These are phyloP conservation scores for Ustilago tritici DNA, from an alignment of 1,284 basidiomycete genomes.

Conservation along the genomic window DNA sequence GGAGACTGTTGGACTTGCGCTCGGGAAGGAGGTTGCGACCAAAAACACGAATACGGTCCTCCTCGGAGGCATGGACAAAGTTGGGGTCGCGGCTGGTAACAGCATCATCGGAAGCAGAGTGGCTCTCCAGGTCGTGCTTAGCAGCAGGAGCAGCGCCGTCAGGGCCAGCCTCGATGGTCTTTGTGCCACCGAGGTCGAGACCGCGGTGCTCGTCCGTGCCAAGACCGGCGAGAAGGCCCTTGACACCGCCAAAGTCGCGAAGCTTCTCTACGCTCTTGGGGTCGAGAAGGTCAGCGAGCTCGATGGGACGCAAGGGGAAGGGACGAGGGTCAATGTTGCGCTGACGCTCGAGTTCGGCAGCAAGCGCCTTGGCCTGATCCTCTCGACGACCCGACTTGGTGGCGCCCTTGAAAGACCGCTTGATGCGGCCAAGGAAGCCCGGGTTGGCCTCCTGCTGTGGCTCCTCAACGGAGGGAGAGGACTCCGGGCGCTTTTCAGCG, in stretches of 20 bases:
- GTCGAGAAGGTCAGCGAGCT: conserved; percentile 87
- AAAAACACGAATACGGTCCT: conserved; percentile 73
- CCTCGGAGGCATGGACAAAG: conserved; percentile 47
- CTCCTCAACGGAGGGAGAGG: not conserved
- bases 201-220: conserved; percentile 76
- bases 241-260: conserved; percentile 79
- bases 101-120: conserved; percentile 11
- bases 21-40: conserved; percentile 85
- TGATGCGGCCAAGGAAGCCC: conserved; percentile 39
- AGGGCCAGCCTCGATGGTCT: conserved; percentile 33
- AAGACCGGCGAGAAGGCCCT: conserved; percentile 79
- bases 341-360: conserved; percentile 52
- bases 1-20: conserved; percentile 81
- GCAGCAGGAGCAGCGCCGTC: not conserved
- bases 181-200: conserved; percentile 52
- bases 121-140: conserved; percentile 34
- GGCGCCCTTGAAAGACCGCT: conserved; percentile 39
- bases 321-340: conserved; percentile 61
- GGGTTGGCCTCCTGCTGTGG: conserved; percentile 1
- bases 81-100: conserved; percentile 25
- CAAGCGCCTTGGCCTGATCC: conserved; percentile 52
- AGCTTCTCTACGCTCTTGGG: conserved; percentile 82
- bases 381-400: conserved; percentile 48
- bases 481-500: conserved; percentile 16
- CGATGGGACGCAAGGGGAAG: conserved; percentile 74